These are phyloP conservation scores for Apiotrichum montevideense DNA, from an alignment of 1,284 basidiomycete species.

Conservation along the genomic window DNA sequence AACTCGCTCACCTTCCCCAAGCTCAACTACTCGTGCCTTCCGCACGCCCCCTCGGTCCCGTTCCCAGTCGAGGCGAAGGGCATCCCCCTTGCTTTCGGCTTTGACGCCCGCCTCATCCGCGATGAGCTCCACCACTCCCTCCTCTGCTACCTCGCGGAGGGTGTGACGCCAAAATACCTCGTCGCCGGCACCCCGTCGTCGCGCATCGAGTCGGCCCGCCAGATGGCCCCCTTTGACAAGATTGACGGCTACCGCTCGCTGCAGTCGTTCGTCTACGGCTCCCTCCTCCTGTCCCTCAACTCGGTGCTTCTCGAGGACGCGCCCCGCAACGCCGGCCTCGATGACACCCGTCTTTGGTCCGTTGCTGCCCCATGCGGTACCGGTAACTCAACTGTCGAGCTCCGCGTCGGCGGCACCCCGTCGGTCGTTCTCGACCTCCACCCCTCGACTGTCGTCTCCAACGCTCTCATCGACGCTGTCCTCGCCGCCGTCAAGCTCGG, in stretches of 20 bases:
- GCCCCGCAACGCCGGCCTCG: constrained; percentile 11
- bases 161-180: constrained; percentile 6
- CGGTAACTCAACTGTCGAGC: constrained; percentile 4
- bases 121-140: constrained; percentile 17
- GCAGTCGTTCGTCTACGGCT: constrained; percentile 12
- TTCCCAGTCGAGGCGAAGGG: constrained; percentile 8
- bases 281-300: constrained; percentile 13
- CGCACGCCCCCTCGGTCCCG: constrained; percentile 8
- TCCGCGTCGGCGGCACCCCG: constrained; percentile 9
- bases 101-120: constrained; percentile 12
- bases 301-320: constrained; percentile 13
- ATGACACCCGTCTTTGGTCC: constrained; percentile 11
- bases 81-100: constrained; percentile 5
- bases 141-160: constrained; percentile 17
- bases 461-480: constrained; percentile 13
- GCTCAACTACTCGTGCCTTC: constrained; percentile 6
- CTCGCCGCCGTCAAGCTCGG: constrained; percentile 9
- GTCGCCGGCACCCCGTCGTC: constrained; percentile 3
- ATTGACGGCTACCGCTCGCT: constrained; percentile 16
- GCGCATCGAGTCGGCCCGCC: constrained; percentile 8
- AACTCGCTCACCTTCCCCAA: constrained; percentile 9
- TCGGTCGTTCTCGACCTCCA: constrained; percentile 16
- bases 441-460: constrained; percentile 15
- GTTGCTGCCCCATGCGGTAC: constrained; percentile 6
- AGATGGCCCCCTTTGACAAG: constrained; percentile 10